A percentile compares a stretch with the other conserved stretches of the same genome.
Conservation (phyloP, 768 basidiomycete genomes). For the Neoboletus brunneissimus region DNA sequence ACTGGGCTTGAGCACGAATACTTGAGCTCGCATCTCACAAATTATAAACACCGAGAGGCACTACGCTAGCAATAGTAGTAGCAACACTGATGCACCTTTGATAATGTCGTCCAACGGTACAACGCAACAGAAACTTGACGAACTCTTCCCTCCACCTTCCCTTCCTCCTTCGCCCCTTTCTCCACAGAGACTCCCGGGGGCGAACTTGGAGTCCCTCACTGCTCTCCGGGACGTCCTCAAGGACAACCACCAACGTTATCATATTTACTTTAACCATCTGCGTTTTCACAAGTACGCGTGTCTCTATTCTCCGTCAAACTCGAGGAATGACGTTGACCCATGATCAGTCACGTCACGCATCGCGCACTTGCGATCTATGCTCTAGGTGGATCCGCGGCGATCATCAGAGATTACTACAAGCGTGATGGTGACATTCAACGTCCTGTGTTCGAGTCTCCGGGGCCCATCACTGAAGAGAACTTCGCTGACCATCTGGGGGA, state of each 20-base stretch:
- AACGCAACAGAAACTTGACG: slow-evolving; percentile 9
- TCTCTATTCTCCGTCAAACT: too few relatives aligned
- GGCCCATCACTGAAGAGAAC: slow-evolving; percentile 22
- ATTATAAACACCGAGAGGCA: too few relatives aligned
- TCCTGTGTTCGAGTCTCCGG: slow-evolving; percentile 23
- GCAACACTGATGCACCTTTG: too few relatives aligned
- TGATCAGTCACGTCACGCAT: slow-evolving; percentile 28
- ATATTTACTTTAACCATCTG: slow-evolving; percentile 47
- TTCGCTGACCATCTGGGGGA: slow-evolving; percentile 26
- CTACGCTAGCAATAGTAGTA: too few relatives aligned
- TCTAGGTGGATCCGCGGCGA: slow-evolving; percentile 21
- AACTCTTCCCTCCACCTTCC: slow-evolving; percentile 26
- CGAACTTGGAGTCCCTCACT: slow-evolving; percentile 20
- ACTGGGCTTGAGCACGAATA: too few relatives aligned
- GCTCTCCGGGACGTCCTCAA: slow-evolving; percentile 36
- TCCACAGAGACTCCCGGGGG: slow-evolving; percentile 30
- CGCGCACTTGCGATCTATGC: slow-evolving; percentile 30
- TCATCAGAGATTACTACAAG: slow-evolving; percentile 28
- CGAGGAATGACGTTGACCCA: background rate
- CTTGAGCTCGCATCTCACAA: too few relatives aligned
- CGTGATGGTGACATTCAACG: slow-evolving; percentile 22
- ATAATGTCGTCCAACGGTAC: slow-evolving; percentile 8
- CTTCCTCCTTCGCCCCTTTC: slow-evolving; percentile 24
- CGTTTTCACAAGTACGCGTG: slow-evolving; percentile 50
- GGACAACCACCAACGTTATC: slow-evolving; percentile 47